Evolutionary conservation across 148 eudicot genomes (phyloP).

Genomic region (Nepenthes mirabilis): DNA sequence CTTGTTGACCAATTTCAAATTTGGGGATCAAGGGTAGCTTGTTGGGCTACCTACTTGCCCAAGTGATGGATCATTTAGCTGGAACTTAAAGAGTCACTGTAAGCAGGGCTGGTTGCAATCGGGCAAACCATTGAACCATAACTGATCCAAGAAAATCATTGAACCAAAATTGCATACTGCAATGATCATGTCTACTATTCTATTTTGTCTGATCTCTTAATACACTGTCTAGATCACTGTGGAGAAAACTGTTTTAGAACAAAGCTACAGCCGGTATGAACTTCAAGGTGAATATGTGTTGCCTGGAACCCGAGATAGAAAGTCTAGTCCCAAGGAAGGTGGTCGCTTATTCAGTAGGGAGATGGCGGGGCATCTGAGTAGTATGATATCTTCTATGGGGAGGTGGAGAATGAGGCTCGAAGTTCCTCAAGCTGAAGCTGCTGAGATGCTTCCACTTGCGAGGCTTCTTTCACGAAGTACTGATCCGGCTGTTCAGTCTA

Average conservation of each 20-base stretch:
- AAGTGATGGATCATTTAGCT: too few species aligned
- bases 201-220: not conserved
- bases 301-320: constrained; percentile 88
- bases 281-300: constrained; percentile 97
- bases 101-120: too few species aligned
- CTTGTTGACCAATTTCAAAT: too few species aligned
- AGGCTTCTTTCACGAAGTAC: constrained; percentile 95
- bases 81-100: too few species aligned
- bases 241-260: constrained; percentile 91
- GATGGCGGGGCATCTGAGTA: constrained; percentile 86
- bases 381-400: constrained; percentile 93
- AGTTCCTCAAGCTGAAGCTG: constrained; percentile 97
- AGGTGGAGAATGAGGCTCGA: constrained; percentile 98
- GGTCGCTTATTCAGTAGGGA: constrained; percentile 70
- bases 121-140: too few species aligned
- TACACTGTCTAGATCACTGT: constrained; percentile 55
- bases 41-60: too few species aligned
- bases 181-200: too few species aligned
- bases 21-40: too few species aligned
- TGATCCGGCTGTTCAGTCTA: constrained; percentile 90
- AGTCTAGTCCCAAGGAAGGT: constrained; percentile 43
- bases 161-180: too few species aligned
- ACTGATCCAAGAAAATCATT: too few species aligned
- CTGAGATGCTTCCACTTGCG: constrained; percentile 99
- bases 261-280: constrained; percentile 86